Percentiles rank a stretch among this genome's conserved stretches.
Evolutionary conservation across 2,329 filamentous ascomycete genomes (phyloP).

Genomic region (Aspergillus japonicus): DNA sequence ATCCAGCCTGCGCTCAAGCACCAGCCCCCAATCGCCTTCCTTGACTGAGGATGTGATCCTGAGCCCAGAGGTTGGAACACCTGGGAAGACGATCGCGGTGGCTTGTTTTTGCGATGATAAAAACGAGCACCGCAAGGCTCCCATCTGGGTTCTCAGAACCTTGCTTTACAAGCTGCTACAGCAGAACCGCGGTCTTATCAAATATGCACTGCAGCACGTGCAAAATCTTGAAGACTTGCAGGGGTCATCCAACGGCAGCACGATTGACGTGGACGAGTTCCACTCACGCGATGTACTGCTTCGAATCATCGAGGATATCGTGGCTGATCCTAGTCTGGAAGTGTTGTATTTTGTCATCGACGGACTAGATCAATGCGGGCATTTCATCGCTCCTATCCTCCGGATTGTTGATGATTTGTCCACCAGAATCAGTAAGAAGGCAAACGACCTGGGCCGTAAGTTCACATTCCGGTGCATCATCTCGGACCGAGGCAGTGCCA

Average conservation of each 20-base stretch:
- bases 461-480: not conserved
- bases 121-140: not conserved
- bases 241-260: not conserved
- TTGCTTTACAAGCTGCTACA: not conserved
- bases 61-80: not conserved
- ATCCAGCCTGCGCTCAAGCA: not conserved
- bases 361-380: not conserved
- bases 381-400: not conserved
- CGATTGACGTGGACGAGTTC: not conserved
- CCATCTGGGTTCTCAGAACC: not conserved
- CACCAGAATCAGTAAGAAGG: not conserved
- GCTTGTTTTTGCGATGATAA: constrained; percentile 3
- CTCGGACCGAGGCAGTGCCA: not conserved
- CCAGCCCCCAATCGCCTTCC: not conserved
- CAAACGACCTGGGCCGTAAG: not conserved
- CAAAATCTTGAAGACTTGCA: not conserved
- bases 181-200: not conserved
- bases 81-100: not conserved
- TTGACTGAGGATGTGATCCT: not conserved
- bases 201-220: not conserved
- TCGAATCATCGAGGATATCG: not conserved
- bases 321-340: not conserved
- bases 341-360: constrained; percentile 4
- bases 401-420: not conserved
- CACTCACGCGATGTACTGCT: not conserved